Base-by-base conservation (phyloP, 169 alveolate species). In the Plasmodium berghei region DNA sequence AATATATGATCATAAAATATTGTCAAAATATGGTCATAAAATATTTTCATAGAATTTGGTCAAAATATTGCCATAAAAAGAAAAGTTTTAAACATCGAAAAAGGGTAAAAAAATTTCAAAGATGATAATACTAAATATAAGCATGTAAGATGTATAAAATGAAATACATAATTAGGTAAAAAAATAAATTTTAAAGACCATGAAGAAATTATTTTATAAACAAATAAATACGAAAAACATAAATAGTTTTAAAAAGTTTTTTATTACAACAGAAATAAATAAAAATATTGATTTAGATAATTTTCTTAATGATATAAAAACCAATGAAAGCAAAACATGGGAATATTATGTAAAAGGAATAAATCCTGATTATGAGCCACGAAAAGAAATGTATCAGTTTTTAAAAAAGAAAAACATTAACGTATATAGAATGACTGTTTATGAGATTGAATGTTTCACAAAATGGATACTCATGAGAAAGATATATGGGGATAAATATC, bases 301-400 rank as follows among this genome's bases (percentile, higher is more conserved):
- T 24, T 63, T 88, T 72, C 56, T 88, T 4, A 71, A 72, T 24
- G 86, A 89, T 3, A 48, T 93, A 22, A 92, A 74, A 40, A 70
- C 77, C 12, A 92, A 88, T 52, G 66, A 74, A 10, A 48, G 80
- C 34, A 91, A 93, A 77, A 90, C 95, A 88, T 95, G 97, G 97
- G 92, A 93, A 9, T 92, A 92, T 56, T 95, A 94, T 49, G 92
- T 95, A 12, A 83, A 95, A 45, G 97, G 97, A 26, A 89, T 92
- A 71, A 94, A 92, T 16, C 97, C 97, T 20, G 95, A 94, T 52
- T 94, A 94, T 62, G 94, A 87, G 34, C 96, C 97, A 26, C 66
- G 97, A 42, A 87, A 87, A 73, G 93, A 92, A 59, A 94, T 94
- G 97, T 95, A 83, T 58, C 61, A 92, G 9, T 62, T 58, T 54